Base-by-base conservation (phyloP, 306 rosid species). In the Fragaria vesca region DNA sequence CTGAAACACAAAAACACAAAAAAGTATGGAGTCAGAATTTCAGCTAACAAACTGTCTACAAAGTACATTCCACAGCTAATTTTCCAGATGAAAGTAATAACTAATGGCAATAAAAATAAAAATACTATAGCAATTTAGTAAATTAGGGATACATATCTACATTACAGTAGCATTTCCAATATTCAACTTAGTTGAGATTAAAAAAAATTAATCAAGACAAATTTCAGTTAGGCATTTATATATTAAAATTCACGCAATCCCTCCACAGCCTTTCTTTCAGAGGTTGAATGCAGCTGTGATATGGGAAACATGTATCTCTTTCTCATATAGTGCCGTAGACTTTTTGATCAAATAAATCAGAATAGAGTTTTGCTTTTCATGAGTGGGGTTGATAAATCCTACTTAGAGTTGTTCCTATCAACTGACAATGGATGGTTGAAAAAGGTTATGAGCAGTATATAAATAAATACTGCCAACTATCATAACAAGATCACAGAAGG, bases 1-100 rank as follows among this genome's bases (percentile, higher is more conserved):
- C 97, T 93, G 90, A 76, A 87, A 76, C 69, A 85, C 21, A 71
- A 61, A 77, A 79, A 34, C 58, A 72, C 15, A 82, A 81, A 66
- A 69, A 75, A 12, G 13, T 15, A 4, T 0, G 6, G 38, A 34
- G 43, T 61, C 36, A 65, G 61, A 30, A 71, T 36, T 13, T 26
- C 40, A 69, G 52, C 51, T 13, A 54, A 52, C 38, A 71, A 12
- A 36, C 24, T 79, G 70, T 45, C 69, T 24, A 18, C 10, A 20
- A 55, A 73, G 17, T n/a, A 40, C 38, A 57, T 54, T 52, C 66
- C 15, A 40, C 4, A 40, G 30, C 21, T 32, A 63, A 32, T 16
- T 15, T 2, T 32, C 32, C 8, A 43, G 17, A 0, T 17, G 45
- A 12, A 62, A 73, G 51, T 24, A 57, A 57, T 8, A 8, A 7